Evolutionary conservation across 495 filamentous ascomycete genomes (phyloP).

Genomic region (Penicillium canescens): DNA sequence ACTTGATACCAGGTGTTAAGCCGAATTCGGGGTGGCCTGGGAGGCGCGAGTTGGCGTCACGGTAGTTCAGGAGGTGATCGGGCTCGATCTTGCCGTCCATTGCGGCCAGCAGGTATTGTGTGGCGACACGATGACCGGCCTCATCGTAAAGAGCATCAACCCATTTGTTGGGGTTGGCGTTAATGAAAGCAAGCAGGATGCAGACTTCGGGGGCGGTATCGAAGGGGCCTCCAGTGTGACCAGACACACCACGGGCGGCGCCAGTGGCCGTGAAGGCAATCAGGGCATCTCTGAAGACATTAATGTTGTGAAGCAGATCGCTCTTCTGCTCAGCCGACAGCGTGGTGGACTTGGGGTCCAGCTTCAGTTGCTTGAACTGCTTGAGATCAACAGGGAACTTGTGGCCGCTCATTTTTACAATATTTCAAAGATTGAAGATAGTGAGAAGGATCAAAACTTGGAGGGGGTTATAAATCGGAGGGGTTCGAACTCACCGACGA

Average conservation of each 20-base stretch:
- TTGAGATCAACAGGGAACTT: slow-evolving; percentile 39
- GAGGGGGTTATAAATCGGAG: not conserved
- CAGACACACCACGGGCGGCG: slow-evolving; percentile 36
- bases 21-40: slow-evolving; percentile 43
- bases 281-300: slow-evolving; percentile 41
- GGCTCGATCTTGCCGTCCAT: slow-evolving; percentile 38
- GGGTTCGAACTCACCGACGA: not conserved
- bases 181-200: slow-evolving; percentile 38
- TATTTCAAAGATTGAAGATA: not conserved
- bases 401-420: slow-evolving; percentile 22
- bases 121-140: slow-evolving; percentile 41
- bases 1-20: slow-evolving; percentile 39
- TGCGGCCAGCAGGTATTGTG: slow-evolving; percentile 38
- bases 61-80: slow-evolving; percentile 42
- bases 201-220: slow-evolving; percentile 44
- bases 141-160: slow-evolving; percentile 40
- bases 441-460: no score
- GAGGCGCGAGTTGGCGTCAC: slow-evolving; percentile 40
- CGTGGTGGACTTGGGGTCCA: slow-evolving; percentile 32
- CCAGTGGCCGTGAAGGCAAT: slow-evolving; percentile 42
- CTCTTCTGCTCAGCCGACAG: slow-evolving; percentile 34
- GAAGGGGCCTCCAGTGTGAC: slow-evolving; percentile 44
- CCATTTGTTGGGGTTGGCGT: slow-evolving; percentile 30
- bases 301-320: slow-evolving; percentile 39
- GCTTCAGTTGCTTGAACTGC: slow-evolving; percentile 41